Conservation (phyloP, 1,139 yeast genomes). For the Yamadazyma taylorii region DNA sequence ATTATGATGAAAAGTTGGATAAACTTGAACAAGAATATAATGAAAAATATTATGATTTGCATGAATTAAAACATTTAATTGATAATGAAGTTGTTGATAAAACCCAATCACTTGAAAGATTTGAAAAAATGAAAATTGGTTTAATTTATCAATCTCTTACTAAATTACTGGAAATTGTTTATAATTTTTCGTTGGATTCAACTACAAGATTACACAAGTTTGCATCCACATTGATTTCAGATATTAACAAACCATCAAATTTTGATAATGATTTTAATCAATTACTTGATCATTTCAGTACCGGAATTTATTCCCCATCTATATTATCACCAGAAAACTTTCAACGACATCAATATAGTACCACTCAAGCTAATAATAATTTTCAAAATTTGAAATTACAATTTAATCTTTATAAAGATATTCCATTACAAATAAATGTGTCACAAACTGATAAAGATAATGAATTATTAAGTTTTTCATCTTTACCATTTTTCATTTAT, state of each 20-base stretch:
- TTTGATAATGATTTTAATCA: slow-evolving; percentile 29
- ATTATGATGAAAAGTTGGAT: slow-evolving; percentile 29
- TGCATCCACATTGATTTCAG: slow-evolving; percentile 25
- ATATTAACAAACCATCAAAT: slow-evolving; percentile 28
- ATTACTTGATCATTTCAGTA: slow-evolving; percentile 27
- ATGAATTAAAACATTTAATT: slow-evolving; percentile 30
- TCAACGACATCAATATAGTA: slow-evolving; percentile 22
- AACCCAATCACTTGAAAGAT: slow-evolving; percentile 30
- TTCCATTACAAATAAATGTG: slow-evolving; percentile 37
- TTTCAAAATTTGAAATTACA: slow-evolving; percentile 41
- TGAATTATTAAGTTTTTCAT: slow-evolving; percentile 26
- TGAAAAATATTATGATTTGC: slow-evolving; percentile 33
- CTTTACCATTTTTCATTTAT: slow-evolving; percentile 37
- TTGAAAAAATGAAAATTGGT: slow-evolving; percentile 39
- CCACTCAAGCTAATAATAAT: slow-evolving; percentile 31
- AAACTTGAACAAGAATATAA: slow-evolving; percentile 34
- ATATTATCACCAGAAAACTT: slow-evolving; percentile 28
- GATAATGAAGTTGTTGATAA: slow-evolving; percentile 28
- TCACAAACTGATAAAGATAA: slow-evolving; percentile 17
- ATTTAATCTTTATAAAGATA: slow-evolving; percentile 44
- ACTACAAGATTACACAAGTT: slow-evolving; percentile 29
- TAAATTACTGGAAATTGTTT: slow-evolving; percentile 36
- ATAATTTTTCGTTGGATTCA: slow-evolving; percentile 28
- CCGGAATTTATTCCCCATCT: slow-evolving; percentile 46
- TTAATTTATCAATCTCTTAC: slow-evolving; percentile 36